Percentiles rank a stretch among this genome's conserved stretches.
Conservation (phyloP, 2,329 filamentous ascomycete genomes). For the Didymella exigua region DNA sequence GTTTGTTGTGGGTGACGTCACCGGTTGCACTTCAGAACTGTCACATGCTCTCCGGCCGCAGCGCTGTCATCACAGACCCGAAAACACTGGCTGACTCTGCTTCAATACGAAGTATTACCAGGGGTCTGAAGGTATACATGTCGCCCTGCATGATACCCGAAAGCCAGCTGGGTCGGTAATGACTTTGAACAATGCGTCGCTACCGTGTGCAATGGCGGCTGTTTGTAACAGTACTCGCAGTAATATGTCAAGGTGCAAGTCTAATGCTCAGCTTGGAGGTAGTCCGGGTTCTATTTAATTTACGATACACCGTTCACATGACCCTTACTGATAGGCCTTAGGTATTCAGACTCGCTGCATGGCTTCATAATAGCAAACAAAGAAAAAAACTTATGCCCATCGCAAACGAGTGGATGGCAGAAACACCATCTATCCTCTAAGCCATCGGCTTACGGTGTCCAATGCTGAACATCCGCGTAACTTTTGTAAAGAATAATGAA, state of each 20-base stretch:
- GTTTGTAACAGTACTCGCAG: too few species aligned
- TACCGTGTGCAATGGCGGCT: too few species aligned
- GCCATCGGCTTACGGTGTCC: neutral
- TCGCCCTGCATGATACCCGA: too few species aligned
- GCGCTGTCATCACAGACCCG: neutral
- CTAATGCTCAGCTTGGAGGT: neutral
- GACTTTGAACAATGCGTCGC: too few species aligned
- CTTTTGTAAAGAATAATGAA: neutral
- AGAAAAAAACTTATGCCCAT: neutral
- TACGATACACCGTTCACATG: neutral
- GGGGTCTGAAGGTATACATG: too few species aligned
- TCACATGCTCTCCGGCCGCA: neutral
- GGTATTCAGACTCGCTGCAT: neutral
- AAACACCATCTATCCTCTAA: neutral
- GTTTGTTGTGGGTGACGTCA: neutral
- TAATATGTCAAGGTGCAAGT: too few species aligned
- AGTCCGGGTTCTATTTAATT: neutral
- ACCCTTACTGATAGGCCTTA: neutral
- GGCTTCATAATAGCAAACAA: neutral
- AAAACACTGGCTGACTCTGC: too few species aligned
- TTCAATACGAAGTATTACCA: too few species aligned
- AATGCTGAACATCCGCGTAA: neutral
- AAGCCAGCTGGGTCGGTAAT: too few species aligned
- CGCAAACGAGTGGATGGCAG: neutral
- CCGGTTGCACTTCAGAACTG: neutral